These are phyloP conservation scores for Neocucurbitaria cava DNA, from an alignment of 2,329 filamentous ascomycete genomes.

Conservation along the genomic window DNA sequence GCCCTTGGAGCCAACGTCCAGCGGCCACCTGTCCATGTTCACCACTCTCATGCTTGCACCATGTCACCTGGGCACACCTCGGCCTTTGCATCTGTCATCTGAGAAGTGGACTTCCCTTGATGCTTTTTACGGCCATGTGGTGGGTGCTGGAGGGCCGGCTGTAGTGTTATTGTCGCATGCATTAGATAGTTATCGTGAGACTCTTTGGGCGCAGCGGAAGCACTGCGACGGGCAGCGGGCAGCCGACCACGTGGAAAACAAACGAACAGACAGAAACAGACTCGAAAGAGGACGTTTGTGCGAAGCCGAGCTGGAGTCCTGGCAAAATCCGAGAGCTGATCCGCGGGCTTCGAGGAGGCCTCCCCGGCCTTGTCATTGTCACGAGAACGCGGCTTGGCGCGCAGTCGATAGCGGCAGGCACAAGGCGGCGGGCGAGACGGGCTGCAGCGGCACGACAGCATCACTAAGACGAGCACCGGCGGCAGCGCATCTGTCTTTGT, in stretches of 20 bases:
- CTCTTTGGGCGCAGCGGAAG: constrained; percentile 6
- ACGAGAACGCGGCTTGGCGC: constrained; percentile 39
- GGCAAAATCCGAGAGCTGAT: not conserved
- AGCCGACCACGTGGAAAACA: constrained; percentile 4
- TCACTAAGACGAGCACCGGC: constrained; percentile 29
- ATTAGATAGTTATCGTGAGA: constrained; percentile 36
- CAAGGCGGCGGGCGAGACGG: constrained; percentile 33
- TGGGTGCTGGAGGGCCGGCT: not conserved
- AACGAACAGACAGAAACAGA: not conserved
- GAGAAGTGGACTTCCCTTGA: not conserved
- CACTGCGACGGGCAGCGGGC: constrained; percentile 1
- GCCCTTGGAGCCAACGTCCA: not conserved
- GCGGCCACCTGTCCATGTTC: not conserved
- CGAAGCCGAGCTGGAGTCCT: constrained; percentile 6
- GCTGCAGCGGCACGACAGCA: constrained; percentile 36
- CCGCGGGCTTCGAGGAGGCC: not conserved
- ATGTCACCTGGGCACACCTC: not conserved
- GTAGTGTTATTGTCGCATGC: constrained; percentile 19
- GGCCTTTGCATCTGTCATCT: not conserved
- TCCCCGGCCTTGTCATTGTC: constrained; percentile 24
- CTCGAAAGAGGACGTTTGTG: constrained; percentile 7
- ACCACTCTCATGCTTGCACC: not conserved
- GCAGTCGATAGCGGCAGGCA: constrained; percentile 29
- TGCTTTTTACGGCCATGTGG: not conserved
- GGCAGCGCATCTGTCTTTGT: constrained; percentile 26